Conservation (phyloP, 169 alveolate genomes). For the Eimeria acervulina region DNA sequence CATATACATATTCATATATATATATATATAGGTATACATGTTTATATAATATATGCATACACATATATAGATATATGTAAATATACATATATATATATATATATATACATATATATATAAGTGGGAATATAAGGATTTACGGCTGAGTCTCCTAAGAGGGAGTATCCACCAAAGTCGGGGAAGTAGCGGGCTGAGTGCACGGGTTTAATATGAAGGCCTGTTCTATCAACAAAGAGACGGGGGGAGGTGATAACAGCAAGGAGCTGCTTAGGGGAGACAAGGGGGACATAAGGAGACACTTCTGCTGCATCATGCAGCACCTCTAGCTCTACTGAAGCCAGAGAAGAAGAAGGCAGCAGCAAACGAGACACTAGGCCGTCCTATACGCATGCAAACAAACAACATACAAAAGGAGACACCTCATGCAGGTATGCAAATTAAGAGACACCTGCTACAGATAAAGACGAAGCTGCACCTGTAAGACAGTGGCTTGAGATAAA, state of each 20-base stretch:
- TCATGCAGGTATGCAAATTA: too few species aligned
- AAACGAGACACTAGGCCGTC: conserved; percentile 83
- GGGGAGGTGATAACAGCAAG: conserved; percentile 89
- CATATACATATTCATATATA: too few species aligned
- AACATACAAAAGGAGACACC: conserved; percentile 1
- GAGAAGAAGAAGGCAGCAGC: conserved; percentile 78
- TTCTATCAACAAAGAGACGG: conserved; percentile 91
- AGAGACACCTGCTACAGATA: too few species aligned
- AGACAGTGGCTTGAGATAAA: too few species aligned
- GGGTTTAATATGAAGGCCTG: conserved; percentile 90
- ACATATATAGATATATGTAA: too few species aligned
- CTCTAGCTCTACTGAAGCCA: conserved; percentile 88
- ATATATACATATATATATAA: too few species aligned
- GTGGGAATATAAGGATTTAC: too few species aligned
- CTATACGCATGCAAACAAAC: neutral
- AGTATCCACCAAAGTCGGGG: conserved; percentile 88
- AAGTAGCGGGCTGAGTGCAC: conserved; percentile 85
- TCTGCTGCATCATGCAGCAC: conserved; percentile 85
- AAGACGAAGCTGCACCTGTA: too few species aligned
- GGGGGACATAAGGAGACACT: conserved; percentile 82
- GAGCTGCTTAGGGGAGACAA: conserved; percentile 83
- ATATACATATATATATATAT: too few species aligned
- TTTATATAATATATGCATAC: too few species aligned
- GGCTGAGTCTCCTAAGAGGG: conserved; percentile 85
- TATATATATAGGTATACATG: too few species aligned